These are phyloP conservation scores for Musa balbisiana DNA, from an alignment of 202 grass and related monocot genomes.

Conservation along the genomic window DNA sequence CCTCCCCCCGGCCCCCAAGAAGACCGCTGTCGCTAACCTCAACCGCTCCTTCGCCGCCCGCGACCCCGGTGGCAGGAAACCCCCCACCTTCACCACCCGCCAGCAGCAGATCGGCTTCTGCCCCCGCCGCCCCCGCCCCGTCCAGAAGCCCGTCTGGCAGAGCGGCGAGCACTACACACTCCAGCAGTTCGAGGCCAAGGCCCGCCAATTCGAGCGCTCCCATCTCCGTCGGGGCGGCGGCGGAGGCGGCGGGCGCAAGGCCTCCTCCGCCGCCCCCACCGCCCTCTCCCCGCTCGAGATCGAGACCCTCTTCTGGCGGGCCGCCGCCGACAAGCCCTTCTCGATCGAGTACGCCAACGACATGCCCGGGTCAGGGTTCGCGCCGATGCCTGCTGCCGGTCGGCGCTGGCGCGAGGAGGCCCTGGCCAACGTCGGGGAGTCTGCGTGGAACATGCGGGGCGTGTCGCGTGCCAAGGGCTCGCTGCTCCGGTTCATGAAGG, in stretches of 20 bases:
- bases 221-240: slow-evolving; percentile 23
- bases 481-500: slow-evolving; percentile 57
- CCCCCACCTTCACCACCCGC: slow-evolving; percentile 62
- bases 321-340: slow-evolving; percentile 45
- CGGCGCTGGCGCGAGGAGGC: slow-evolving; percentile 23
- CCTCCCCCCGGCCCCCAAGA: slow-evolving; percentile 37
- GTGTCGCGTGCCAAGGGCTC: slow-evolving; percentile 48
- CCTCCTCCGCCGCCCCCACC: background rate
- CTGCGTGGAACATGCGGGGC: slow-evolving; percentile 78
- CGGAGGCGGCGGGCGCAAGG: slow-evolving; percentile 12
- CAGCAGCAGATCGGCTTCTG: slow-evolving; percentile 74
- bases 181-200: slow-evolving; percentile 63
- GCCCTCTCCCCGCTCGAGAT: slow-evolving; percentile 57
- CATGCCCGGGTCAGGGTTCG: slow-evolving; percentile 73
- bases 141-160: slow-evolving; percentile 58
- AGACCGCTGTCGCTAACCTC: slow-evolving; percentile 49
- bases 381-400: background rate
- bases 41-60: slow-evolving; percentile 65
- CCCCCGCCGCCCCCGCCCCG: slow-evolving; percentile 48
- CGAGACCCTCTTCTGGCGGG: slow-evolving; percentile 81
- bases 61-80: slow-evolving; percentile 7
- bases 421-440: slow-evolving; percentile 51
- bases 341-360: slow-evolving; percentile 73
- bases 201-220: slow-evolving; percentile 29
- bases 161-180: slow-evolving; percentile 65